These are phyloP conservation scores for Lactifluus piperatus DNA, from an alignment of 768 basidiomycete genomes.

Conservation along the genomic window DNA sequence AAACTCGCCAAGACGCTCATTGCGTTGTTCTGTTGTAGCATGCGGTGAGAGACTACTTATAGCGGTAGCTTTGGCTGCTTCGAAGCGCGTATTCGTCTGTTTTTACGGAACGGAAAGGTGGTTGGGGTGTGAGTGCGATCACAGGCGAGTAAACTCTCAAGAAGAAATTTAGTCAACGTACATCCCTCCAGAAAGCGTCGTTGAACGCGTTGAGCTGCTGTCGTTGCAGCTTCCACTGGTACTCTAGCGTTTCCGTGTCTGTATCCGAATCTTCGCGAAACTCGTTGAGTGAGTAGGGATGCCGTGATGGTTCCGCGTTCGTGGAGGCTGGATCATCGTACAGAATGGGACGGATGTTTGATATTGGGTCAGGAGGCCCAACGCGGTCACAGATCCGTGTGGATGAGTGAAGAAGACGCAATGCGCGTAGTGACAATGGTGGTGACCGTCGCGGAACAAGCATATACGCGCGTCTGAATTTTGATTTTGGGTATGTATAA, in stretches of 20 bases:
- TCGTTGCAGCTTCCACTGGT: conserved; percentile 62
- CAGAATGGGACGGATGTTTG: conserved; percentile 70
- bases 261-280: conserved; percentile 36
- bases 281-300: conserved; percentile 76
- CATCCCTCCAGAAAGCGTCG: conserved; percentile 75
- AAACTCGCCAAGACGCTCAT: conserved; percentile 64
- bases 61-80: conserved; percentile 53
- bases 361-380: conserved; percentile 70
- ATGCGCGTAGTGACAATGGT: conserved; percentile 12
- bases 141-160: not conserved
- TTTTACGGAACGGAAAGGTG: not conserved
- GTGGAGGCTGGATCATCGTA: conserved; percentile 47
- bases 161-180: conserved; percentile 31
- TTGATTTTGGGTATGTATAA: too few species aligned
- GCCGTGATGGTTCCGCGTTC: conserved; percentile 25
- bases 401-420: conserved; percentile 18
- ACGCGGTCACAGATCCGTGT: conserved; percentile 31
- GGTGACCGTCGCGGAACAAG: conserved; percentile 14
- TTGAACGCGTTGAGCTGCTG: conserved; percentile 70
- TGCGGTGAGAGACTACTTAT: conserved; percentile 46
- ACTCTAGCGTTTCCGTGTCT: conserved; percentile 33
- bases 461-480: too few species aligned
- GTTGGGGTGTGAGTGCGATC: not conserved
- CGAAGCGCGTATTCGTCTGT: conserved; percentile 80
- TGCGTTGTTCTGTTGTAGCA: conserved; percentile 45